Base-by-base conservation (phyloP, 345 rosid species). In the Eutrema heterophyllum region DNA sequence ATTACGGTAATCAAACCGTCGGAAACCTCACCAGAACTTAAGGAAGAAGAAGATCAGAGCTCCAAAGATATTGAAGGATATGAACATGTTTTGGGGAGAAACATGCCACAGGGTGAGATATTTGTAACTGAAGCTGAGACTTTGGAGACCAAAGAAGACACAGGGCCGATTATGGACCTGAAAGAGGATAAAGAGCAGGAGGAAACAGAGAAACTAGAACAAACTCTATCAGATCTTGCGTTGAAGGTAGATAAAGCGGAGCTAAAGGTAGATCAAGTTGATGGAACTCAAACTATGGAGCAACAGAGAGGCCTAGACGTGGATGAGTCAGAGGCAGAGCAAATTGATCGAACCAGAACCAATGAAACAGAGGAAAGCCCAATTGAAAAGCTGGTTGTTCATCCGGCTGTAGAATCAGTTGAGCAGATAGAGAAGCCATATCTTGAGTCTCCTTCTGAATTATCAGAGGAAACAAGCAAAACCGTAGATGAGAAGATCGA, bases 381-480 rank as follows among this genome's bases (percentile, higher is more conserved):
- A 10, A 39, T 41, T 44, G 48, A 55, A 29, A 62, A 51, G 7
- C 7, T 21, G 33, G 35, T 39, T 40, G 7, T 7, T 66, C 53
- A 29, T 33, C 21, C 11, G 7, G 56, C 53, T 59, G 55, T 65
- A 29, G 57, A 67, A 59, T 14, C 73, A 32, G 54, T 50, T 26
- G 70, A 75, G 64, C 8, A 61, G 33, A 33, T 68, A 4, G 57
- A 68, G 26, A 68, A 44, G 64, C 55, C 56, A 53, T 53, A 43
- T 33, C 12, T 43, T 54, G 70, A 62, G 18, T 33, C 55, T 43
- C 18, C 43, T 62, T 75, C 74, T 51, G 49, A 79, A 79, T 66
- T 77, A 41, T 70, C 67, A 12, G 60, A 70, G 43, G 82, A 75
- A 78, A 51, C 64, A 39, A 75, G 30, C 44, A 54, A 69, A 45